phyloP scores from a whole-genome alignment of 2,329 filamentous ascomycete genomes.

The Claviceps sorghi region DNA sequence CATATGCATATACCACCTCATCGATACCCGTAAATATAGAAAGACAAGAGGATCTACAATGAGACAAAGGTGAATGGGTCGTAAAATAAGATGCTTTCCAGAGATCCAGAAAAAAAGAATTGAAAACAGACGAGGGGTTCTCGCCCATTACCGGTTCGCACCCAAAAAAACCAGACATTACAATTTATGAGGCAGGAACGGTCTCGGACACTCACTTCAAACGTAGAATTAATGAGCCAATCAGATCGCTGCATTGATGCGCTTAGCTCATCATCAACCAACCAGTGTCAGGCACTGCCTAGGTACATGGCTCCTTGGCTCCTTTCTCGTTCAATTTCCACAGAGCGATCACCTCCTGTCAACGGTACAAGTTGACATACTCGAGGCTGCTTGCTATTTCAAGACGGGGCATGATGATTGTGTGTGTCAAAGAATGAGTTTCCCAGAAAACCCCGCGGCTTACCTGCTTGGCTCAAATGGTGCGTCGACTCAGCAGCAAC shows the following conservation, averaged over 20 bases:
- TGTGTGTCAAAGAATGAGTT: constrained; percentile 21
- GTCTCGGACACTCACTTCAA: too few relatives aligned
- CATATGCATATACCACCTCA: not conserved
- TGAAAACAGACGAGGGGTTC: too few relatives aligned
- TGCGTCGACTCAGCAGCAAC: constrained; percentile 16
- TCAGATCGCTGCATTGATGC: not conserved
- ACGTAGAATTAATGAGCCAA: not conserved
- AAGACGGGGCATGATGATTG: not conserved
- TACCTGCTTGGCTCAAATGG: constrained; percentile 46
- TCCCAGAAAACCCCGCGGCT: constrained; percentile 35
- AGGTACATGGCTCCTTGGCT: not conserved
- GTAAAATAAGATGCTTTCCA: not conserved
- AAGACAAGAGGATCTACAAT: not conserved
- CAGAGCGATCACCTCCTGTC: not conserved
- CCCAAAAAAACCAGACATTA: not conserved
- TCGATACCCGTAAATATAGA: constrained; percentile 1
- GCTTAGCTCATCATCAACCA: not conserved
- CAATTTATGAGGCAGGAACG: not conserved
- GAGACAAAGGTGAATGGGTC: not conserved
- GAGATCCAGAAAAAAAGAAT: not conserved
- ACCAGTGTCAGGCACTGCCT: not conserved
- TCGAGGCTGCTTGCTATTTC: not conserved
- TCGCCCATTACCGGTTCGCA: not conserved
- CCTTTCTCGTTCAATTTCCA: not conserved
- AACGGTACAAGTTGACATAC: not conserved